Base-by-base conservation (phyloP, 176 grass and related monocot species). In the Paspalum vaginatum region DNA sequence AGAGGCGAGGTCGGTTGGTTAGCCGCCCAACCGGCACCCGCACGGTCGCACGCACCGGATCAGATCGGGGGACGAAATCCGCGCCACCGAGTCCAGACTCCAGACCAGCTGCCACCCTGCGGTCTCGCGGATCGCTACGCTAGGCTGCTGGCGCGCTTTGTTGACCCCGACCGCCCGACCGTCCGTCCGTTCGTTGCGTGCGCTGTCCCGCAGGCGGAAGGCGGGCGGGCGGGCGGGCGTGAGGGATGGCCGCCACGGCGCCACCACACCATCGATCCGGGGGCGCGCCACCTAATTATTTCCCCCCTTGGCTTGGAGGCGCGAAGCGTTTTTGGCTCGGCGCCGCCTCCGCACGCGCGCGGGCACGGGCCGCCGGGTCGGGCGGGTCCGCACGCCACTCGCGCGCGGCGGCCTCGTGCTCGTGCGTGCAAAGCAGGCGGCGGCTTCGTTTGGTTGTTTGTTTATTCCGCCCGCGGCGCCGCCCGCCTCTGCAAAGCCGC, bases 401-500 rank as follows among this genome's bases (percentile, higher is more conserved):
- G 27, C 8, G 10, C 6, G 20, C 5, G 27, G 20, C 51, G 60
- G 75, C 43, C 43, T 88, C 43, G 49, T 37, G 68, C 43, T 88
- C 43, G 49, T 37, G 68, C 48, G 62, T 11, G 21, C 57, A 16
- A 16, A 15, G 51, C 37, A 8, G 17, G 14, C 8, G 63, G 63
- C 38, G 64, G 17, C 62, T 65, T 24, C 21, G 32, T 32, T 32
- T 32, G 32, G 32, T 32, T 32, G 32, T 60, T 60, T 60, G 24
- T 88, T 68, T 75, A 74, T 68, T 68, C 44, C 5, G 15, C 18
- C 27, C 39, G 22, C 1, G 11, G 8, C 62, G 70, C 81, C 53
- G 76, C 38, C 76, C 43, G 81, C 41, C 73, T 39, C 56, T 80
- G 24, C 54, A 49, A 81, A 89, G 82, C 70, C 82, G 71, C 72